Percentiles rank a stretch among this genome's conserved stretches.
Conservation (phyloP, 176 grass and related monocot genomes). For the Areca catechu region DNA sequence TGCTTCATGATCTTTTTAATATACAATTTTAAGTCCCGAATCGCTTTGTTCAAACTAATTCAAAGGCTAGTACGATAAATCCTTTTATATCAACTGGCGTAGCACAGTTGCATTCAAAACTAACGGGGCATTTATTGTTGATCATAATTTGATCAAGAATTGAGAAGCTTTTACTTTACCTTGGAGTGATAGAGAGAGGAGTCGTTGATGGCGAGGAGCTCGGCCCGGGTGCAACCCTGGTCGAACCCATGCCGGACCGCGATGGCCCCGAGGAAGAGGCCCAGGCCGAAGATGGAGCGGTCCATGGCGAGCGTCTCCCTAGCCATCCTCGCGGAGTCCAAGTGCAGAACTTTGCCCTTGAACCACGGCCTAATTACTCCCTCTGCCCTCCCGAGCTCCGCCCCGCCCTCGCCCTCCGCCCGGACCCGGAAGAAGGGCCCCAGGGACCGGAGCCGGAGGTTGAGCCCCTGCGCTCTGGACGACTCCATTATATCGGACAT, state of each 20-base stretch:
- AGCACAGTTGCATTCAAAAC: no score
- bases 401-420: slow-evolving; percentile 18
- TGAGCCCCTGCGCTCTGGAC: slow-evolving; percentile 56
- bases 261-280: slow-evolving; percentile 75
- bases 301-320: slow-evolving; percentile 41
- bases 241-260: slow-evolving; percentile 79
- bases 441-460: slow-evolving; percentile 32
- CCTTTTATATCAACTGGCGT: no score
- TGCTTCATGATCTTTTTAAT: no score
- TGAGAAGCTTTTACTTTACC: slow-evolving; percentile 18
- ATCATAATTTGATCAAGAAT: neutral
- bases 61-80: no score
- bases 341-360: slow-evolving; percentile 51
- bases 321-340: slow-evolving; percentile 72
- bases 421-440: slow-evolving; percentile 73
- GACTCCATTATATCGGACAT: slow-evolving; percentile 59
- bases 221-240: slow-evolving; percentile 55
- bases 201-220: slow-evolving; percentile 88
- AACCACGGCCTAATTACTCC: slow-evolving; percentile 58
- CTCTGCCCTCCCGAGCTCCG: slow-evolving; percentile 63
- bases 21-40: no score
- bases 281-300: slow-evolving; percentile 68
- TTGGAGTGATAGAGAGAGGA: slow-evolving; percentile 67
- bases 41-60: no score
- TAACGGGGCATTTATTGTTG: neutral